Base-by-base conservation (phyloP, 177 flowering plant species). In the Tripterygium wilfordii region DNA sequence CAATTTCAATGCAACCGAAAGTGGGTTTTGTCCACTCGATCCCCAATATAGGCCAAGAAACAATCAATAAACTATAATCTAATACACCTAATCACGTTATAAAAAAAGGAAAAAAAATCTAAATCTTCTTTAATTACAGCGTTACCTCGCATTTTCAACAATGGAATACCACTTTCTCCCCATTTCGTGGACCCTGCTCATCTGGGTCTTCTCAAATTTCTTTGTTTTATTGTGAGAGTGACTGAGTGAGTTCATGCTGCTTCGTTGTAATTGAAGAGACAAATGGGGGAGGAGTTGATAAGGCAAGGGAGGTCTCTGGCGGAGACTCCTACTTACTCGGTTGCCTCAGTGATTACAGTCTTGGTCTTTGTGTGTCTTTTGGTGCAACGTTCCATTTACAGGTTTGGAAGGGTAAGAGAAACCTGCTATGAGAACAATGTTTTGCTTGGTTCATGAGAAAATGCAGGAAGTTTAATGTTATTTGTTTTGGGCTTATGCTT, bases 251-350 rank as follows among this genome's bases (percentile, higher is more conserved):
- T 36, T 36, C 22, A n/a, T 4, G 17, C 23, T 51, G 28, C 14
- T 36, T 21, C 15, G 23, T 36, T 8, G 21, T 15, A 53, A 26
- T 8, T 46, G 18, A 20, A 39, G 45, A 13, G 44, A 48, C 38
- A 38, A 53, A 69, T 71, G 72, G 71, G 25, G 50, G 51, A 24
- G 21, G 44, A 53, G 26, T 13, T 71, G 31, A 56, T 68, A 32
- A 54, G 45, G 37, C 66, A 58, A 59, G 82, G 81, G 23, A 80
- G 95, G 64, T 91, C 98, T 30, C 66, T 85, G 54, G 82, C 85
- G 1, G 90, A 77, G 63, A 91, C 95, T 2, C 96, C 96, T 13
- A 85, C 96, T 6, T 91, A 92, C 79, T 66, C 86, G 1, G 98
- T 88, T 52, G 98, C 94, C 7, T 63, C 96, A 0, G 80, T 85